Conservation (phyloP, 2,329 filamentous ascomycete genomes). For the Cladophialophora bantiana region DNA sequence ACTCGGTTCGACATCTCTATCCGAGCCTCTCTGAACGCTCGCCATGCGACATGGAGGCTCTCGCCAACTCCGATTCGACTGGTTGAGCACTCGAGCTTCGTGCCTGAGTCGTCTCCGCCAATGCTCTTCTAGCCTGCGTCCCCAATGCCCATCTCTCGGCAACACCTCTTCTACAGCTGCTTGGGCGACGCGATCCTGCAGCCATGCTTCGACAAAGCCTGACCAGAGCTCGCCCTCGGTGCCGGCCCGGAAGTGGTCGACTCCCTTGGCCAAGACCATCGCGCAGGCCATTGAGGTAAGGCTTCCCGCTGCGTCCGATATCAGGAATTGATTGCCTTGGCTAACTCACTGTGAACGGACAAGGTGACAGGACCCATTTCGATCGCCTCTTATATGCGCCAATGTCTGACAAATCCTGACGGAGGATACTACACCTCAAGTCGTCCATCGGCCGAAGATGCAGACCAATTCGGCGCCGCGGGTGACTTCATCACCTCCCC, state of each 20-base stretch:
- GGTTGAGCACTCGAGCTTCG: not conserved
- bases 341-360: not conserved
- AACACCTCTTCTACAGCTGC: not conserved
- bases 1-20: not conserved
- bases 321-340: not conserved
- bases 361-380: constrained; percentile 88
- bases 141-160: not conserved
- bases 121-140: not conserved
- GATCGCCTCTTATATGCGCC: constrained; percentile 95
- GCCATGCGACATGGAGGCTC: constrained; percentile 32
- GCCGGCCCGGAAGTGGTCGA: constrained; percentile 77
- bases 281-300: constrained; percentile 83
- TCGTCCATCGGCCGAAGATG: constrained; percentile 60
- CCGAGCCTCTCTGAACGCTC: constrained; percentile 12
- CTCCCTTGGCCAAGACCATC: constrained; percentile 85
- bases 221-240: constrained; percentile 11
- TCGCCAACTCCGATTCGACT: constrained; percentile 12
- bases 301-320: constrained; percentile 22
- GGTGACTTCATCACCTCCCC: constrained; percentile 97
- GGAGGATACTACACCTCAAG: constrained; percentile 93
- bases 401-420: constrained; percentile 89
- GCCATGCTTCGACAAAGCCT: constrained; percentile 4
- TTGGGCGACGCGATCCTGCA: constrained; percentile 9
- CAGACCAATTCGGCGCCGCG: constrained; percentile 86
- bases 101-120: not conserved